Evolutionary conservation across 305 asterid species (phyloP).

Genomic region (Solanum chacoense): DNA sequence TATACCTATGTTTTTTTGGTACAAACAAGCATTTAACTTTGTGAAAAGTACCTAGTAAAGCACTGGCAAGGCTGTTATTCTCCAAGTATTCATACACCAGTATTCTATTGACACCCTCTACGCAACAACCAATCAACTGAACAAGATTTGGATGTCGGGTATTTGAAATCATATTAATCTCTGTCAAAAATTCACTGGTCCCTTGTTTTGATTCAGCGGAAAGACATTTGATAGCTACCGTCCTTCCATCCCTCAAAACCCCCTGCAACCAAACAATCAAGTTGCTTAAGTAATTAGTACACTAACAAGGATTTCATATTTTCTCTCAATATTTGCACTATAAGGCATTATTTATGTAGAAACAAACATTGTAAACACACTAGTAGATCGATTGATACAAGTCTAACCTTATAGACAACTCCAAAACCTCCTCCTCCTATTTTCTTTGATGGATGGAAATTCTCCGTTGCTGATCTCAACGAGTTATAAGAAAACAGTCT

Average conservation of each 20-base stretch:
- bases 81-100: conserved; percentile 70
- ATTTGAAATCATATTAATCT: conserved; percentile 52
- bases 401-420: conserved; percentile 51
- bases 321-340: not conserved
- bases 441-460: conserved; percentile 55
- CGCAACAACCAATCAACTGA: conserved; percentile 63
- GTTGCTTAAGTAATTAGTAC: not conserved
- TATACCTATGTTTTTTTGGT: not conserved
- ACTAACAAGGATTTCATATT: not conserved
- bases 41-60: conserved; percentile 46
- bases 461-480: conserved; percentile 59
- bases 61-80: conserved; percentile 67
- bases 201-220: conserved; percentile 81
- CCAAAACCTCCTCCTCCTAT: conserved; percentile 84
- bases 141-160: conserved; percentile 69
- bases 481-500: conserved; percentile 52
- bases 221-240: conserved; percentile 65
- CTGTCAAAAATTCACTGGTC: conserved; percentile 63
- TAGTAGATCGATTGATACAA: not conserved
- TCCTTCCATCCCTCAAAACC: conserved; percentile 61
- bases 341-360: not conserved
- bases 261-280: conserved; percentile 34
- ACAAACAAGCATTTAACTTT: not conserved
- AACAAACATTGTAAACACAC: not conserved
- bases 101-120: conserved; percentile 49